Evolutionary conservation across 768 basidiomycete species (phyloP).

Genomic region (Termitomyces titanicus): DNA sequence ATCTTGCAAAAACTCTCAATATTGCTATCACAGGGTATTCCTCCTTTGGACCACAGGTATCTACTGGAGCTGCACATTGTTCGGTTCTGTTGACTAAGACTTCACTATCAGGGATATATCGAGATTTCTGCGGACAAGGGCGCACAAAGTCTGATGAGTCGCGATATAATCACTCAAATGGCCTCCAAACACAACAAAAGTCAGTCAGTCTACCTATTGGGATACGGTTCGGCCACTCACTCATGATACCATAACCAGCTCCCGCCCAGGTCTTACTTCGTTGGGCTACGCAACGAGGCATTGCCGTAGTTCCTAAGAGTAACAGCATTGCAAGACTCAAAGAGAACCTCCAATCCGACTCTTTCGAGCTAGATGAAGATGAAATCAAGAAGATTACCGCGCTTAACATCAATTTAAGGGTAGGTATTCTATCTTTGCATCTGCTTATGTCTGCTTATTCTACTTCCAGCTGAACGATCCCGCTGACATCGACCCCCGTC

Average conservation of each 20-base stretch:
- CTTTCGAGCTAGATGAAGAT: slow-evolving; percentile 48
- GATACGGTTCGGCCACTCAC: neutral
- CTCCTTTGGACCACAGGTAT: slow-evolving; percentile 37
- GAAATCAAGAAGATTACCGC: slow-evolving; percentile 55
- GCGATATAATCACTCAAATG: slow-evolving; percentile 39
- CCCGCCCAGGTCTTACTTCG: slow-evolving; percentile 71
- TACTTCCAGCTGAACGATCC: slow-evolving; percentile 63
- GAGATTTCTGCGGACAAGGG: slow-evolving; percentile 64
- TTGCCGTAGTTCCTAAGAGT: slow-evolving; percentile 77
- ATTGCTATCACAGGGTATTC: slow-evolving; percentile 69
- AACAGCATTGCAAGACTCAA: slow-evolving; percentile 41
- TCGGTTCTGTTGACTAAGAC: neutral
- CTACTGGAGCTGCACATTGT: neutral
- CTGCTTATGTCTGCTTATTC: slow-evolving; percentile 5
- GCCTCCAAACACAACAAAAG: slow-evolving; percentile 53
- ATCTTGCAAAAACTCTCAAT: slow-evolving; percentile 50
- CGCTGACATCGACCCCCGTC: slow-evolving; percentile 56
- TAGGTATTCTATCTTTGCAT: slow-evolving; percentile 26
- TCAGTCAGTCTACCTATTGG: slow-evolving; percentile 17
- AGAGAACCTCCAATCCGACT: slow-evolving; percentile 42
- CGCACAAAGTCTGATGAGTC: slow-evolving; percentile 48
- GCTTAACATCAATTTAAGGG: slow-evolving; percentile 62
- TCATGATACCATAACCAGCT: slow-evolving; percentile 28
- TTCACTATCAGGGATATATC: slow-evolving; percentile 37
- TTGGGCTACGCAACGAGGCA: slow-evolving; percentile 74